These are phyloP conservation scores for Lasiosphaeria miniovina DNA, from an alignment of 495 filamentous ascomycete genomes.

Conservation along the genomic window DNA sequence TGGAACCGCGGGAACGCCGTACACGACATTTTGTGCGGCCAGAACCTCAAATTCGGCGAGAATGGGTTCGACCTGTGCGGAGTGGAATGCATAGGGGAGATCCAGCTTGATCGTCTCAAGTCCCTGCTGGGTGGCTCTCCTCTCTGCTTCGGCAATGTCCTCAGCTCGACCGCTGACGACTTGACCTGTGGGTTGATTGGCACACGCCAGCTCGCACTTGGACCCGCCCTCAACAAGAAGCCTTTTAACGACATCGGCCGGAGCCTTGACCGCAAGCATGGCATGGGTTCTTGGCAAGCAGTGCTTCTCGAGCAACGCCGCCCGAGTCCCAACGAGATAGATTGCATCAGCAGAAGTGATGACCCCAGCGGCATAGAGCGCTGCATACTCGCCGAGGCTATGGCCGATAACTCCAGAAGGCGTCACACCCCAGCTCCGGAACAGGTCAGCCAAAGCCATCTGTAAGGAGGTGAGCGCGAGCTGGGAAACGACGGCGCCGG, in stretches of 20 bases:
- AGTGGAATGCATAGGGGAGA: constrained; percentile 59
- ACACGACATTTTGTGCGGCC: constrained; percentile 49
- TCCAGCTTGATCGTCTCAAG: constrained; percentile 50
- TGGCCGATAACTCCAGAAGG: constrained; percentile 70
- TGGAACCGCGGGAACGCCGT: constrained; percentile 43
- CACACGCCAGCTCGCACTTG: constrained; percentile 54
- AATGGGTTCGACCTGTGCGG: constrained; percentile 61
- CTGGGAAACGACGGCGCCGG: constrained; percentile 65
- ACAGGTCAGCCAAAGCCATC: constrained; percentile 67
- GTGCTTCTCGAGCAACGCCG: constrained; percentile 57
- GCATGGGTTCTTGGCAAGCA: constrained; percentile 59
- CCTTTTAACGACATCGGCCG: constrained; percentile 32
- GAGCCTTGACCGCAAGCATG: constrained; percentile 49
- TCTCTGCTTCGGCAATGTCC: constrained; percentile 41
- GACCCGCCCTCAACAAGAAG: neutral
- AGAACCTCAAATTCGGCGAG: constrained; percentile 48
- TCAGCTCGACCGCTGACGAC: constrained; percentile 45
- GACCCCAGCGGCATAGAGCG: constrained; percentile 65
- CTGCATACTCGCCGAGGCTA: constrained; percentile 72
- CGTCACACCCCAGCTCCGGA: constrained; percentile 61
- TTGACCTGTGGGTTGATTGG: constrained; percentile 47
- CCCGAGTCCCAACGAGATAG: constrained; percentile 63
- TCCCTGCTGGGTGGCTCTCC: constrained; percentile 47
- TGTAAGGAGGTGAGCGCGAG: constrained; percentile 65
- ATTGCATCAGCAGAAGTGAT: constrained; percentile 62